Base-by-base conservation (phyloP, 169 alveolate genomes). In the Eimeria necatrix region DNA sequence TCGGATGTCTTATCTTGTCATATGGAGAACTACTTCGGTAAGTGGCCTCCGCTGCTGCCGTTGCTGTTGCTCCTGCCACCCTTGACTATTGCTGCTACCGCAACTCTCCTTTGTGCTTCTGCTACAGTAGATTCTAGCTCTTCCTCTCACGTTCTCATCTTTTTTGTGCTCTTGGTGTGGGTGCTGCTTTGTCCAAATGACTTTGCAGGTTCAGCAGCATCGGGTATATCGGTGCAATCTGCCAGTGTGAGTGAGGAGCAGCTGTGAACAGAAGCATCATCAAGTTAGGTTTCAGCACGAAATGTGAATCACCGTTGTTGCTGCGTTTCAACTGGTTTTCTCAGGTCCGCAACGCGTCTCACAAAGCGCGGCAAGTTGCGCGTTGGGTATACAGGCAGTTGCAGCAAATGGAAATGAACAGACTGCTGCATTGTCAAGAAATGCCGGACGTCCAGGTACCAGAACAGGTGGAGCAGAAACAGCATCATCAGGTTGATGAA, bases 341-440 rank as follows among this genome's bases (percentile, higher is more conserved):
- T 59, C 92, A 84, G 92, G 92, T 78, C 80, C 26, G 60, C 20
- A 84, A 41, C 92, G 48, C 46, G 20, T 26, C 92, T 4, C 56
- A 32, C 60, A 84, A n/a, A 56, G 92, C 92, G 12, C 60, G 92
- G 92, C 92, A 84, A 10, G 92, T 60, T 22, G 92, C 92, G n/a
- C 92, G 56, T 70, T 84, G 92, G 92, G 92, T 84, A 16, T 84
- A 84, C 60, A 12, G 92, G 53, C 92, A 84, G 78, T 78, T 84
- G 80, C 92, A 84, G 18, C 78, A 70, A 70, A 84, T 84, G 92
- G 92, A 84, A 26, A 59, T 41, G 60, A 61, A 51, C 61, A 51
- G 59, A 56, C 41, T 84, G 80, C 41, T 84, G 80, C 61, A 84
- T 32, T 48, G 5, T 20, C 92, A 78, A 41, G 59, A 32, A 24